Percentiles rank a stretch among this genome's conserved stretches.
These are phyloP conservation scores for Jatropha podagrica DNA, from an alignment of 441 rosid species.

Conservation along the genomic window DNA sequence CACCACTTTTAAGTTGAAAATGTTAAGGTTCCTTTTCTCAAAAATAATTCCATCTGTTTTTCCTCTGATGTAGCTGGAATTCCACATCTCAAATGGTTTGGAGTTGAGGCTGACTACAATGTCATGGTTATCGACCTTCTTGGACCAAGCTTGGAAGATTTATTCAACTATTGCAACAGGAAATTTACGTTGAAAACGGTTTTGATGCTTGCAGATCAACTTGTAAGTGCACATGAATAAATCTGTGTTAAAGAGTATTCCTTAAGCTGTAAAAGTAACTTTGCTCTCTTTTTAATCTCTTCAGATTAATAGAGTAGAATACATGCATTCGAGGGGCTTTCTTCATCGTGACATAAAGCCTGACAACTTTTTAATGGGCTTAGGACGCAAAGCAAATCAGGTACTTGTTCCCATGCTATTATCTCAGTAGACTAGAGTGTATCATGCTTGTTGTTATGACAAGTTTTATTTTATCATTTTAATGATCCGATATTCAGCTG, in stretches of 20 bases:
- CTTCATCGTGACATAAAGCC: constrained; percentile 99
- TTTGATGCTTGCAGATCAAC: constrained; percentile 96
- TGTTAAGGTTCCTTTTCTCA: neutral
- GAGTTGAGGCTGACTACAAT: constrained; percentile 84
- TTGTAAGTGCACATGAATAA: constrained; percentile 47
- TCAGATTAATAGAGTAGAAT: constrained; percentile 96
- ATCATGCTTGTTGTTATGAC: neutral
- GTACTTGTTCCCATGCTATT: constrained; percentile 31
- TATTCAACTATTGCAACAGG: constrained; percentile 92
- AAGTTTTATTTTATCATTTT: neutral
- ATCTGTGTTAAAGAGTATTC: neutral
- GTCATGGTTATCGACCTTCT: constrained; percentile 97
- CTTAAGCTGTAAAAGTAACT: constrained; percentile 6
- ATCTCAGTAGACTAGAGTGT: neutral
- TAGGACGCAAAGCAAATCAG: constrained; percentile 99
- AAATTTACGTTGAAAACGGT: constrained; percentile 91
- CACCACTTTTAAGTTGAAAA: neutral
- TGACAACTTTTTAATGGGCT: constrained; percentile 97
- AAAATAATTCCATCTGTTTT: constrained; percentile 23
- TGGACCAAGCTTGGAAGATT: constrained; percentile 98
- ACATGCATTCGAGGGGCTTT: constrained; percentile 97
- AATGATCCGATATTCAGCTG: neutral
- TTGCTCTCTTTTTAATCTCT: constrained; percentile 9
- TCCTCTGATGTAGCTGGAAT: constrained; percentile 67
- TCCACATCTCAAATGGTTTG: constrained; percentile 98